These are phyloP conservation scores for Guillardia theta DNA, from an alignment of 78 protist species.

Conservation along the genomic window DNA sequence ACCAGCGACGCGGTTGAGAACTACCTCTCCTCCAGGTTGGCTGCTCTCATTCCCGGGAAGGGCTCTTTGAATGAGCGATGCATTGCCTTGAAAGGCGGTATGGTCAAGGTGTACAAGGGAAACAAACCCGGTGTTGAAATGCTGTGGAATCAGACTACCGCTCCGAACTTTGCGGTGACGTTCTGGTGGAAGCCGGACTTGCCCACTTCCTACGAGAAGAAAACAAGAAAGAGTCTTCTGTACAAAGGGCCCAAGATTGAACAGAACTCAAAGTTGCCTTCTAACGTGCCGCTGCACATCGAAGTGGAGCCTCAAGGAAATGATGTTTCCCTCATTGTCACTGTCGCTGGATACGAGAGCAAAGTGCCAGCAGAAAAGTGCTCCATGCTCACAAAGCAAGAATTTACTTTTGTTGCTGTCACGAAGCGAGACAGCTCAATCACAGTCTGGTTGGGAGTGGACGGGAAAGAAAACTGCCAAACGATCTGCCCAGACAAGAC, in stretches of 20 bases:
- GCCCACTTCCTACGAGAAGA: neutral
- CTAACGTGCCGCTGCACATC: neutral
- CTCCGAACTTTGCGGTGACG: neutral
- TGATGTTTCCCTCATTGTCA: neutral
- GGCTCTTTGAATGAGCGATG: neutral
- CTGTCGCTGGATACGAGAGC: neutral
- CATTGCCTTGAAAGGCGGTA: neutral
- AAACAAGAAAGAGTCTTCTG: neutral
- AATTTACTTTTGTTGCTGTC: neutral
- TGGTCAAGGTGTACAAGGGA: neutral
- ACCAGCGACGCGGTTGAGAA: neutral
- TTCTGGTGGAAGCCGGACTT: neutral
- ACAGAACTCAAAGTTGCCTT: neutral
- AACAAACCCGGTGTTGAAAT: neutral
- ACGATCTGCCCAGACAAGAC: neutral
- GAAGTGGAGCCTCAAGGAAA: neutral
- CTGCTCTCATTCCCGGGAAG: neutral
- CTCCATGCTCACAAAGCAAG: neutral
- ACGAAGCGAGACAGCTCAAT: neutral
- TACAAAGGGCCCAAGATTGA: neutral
- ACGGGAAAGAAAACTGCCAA: neutral
- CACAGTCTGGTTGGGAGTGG: neutral
- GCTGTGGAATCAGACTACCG: neutral
- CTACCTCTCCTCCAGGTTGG: neutral
- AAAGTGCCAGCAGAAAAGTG: neutral